A percentile compares a stretch with the other conserved stretches of the same genome.
phyloP scores from a whole-genome alignment of 139 green algal species.

The Coelastrella sp. region DNA sequence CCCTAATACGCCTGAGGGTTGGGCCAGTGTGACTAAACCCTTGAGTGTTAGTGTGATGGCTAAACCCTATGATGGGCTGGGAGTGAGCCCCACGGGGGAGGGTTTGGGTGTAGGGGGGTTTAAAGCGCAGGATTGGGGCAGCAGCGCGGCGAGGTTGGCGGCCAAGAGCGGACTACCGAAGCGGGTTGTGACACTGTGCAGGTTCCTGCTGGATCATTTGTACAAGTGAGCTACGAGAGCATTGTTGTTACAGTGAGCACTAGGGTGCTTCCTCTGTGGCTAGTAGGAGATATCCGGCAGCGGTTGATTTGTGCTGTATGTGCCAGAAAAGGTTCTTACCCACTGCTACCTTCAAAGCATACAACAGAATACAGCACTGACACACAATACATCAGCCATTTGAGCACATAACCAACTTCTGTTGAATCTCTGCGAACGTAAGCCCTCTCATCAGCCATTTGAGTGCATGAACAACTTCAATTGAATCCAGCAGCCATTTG shows the following conservation, averaged over 20 bases:
- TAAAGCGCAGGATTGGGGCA: slow-evolving; percentile 65
- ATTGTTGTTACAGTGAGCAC: background rate
- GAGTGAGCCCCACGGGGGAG: background rate
- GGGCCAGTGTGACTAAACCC: too few species aligned
- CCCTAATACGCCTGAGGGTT: too few species aligned
- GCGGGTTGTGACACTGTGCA: slow-evolving; percentile 81
- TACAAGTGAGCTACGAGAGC: slow-evolving; percentile 63
- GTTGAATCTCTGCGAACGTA: too few species aligned
- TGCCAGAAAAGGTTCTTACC: background rate
- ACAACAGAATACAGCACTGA: too few species aligned
- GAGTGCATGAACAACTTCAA: too few species aligned
- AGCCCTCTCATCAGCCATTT: too few species aligned
- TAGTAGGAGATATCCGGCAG: background rate
- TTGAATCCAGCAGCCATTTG: too few species aligned
- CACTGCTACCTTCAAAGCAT: background rate
- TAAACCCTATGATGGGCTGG: slow-evolving; percentile 11
- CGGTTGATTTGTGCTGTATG: background rate
- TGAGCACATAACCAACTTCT: too few species aligned
- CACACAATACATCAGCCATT: too few species aligned
- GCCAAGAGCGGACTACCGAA: slow-evolving; percentile 69
- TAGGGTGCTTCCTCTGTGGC: background rate
- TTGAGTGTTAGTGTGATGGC: background rate
- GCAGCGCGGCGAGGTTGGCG: slow-evolving; percentile 62
- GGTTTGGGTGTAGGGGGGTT: background rate
- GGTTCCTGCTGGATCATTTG: slow-evolving; percentile 94